Evolutionary conservation across 116 monocot genomes (phyloP), one percentile per base, ranked within the genome.

Genomic region (Posidonia oceanica): DNA sequence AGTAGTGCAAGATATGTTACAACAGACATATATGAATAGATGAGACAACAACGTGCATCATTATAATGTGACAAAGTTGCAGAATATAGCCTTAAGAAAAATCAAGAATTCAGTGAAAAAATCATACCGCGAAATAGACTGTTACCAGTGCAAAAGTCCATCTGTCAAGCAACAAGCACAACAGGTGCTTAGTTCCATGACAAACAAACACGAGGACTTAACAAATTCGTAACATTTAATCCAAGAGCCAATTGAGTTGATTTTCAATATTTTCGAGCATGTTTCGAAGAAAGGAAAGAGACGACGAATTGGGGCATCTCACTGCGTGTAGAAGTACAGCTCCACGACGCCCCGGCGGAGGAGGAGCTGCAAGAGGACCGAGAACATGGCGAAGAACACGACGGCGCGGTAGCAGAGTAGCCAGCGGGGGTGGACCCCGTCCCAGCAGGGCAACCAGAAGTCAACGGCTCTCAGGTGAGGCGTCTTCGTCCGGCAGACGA

Each of bases 251-350:
- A n/a, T n/a, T n/a, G n/a, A n/a, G n/a, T n/a, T n/a, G n/a, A n/a
- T n/a, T 29, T 29, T 29, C 29, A 29, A 29, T 29, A 0, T 1
- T 29, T 29, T 29, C 29, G 29, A 29, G 29, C 29, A 29, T 29
- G 29, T 48, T 48, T 48, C 48, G 12, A 10, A 48, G 12, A 48
- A 48, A 48, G 7, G 48, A 48, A 48, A 48, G 48, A 48, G 48
- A 12, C 3, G 12, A 48, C 48, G 48, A 48, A 48, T 29, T 48
- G 48, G 12, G 48, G 2, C 48, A 48, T 10, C 78, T 78, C 55
- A 86, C 86, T 86, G 80, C 44, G 86, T 86, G 52, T 83, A 86
- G 80, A 80, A 86, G 69, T 61, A 80, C 67, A 83, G 76, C 54
- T 41, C 54, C 62, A 23, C 69, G 40, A 44, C 53, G 18, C 80